phyloP scores from a whole-genome alignment of 148 eudicot genomes.

The Chenopodium formosanum region DNA sequence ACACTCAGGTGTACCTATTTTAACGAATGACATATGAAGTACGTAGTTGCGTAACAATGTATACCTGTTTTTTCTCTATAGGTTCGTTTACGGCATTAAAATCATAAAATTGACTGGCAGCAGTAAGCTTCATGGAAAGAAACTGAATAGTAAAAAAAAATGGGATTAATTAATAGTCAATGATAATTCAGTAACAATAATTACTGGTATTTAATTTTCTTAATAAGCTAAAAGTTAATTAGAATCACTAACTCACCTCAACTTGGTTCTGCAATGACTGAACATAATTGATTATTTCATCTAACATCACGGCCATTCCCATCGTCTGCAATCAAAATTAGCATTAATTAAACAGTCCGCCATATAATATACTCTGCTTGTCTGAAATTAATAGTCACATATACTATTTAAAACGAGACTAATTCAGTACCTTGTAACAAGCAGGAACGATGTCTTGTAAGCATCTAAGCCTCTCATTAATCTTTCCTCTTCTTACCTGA shows the following conservation, averaged over 20 bases:
- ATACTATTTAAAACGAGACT: too few relatives aligned
- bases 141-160: constrained; percentile 41
- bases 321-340: constrained; percentile 49
- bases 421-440: constrained; percentile 59
- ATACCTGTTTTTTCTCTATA: constrained; percentile 46
- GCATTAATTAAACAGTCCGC: constrained; percentile 10
- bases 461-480: constrained; percentile 70
- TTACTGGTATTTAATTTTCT: neutral
- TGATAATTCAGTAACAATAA: neutral
- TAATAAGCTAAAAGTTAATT: neutral
- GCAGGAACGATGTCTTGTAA: constrained; percentile 91
- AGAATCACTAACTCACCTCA: constrained; percentile 44
- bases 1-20: too few relatives aligned
- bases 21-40: too few relatives aligned
- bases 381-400: neutral
- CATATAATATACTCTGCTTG: too few relatives aligned
- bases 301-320: constrained; percentile 93
- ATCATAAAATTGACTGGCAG: constrained; percentile 59
- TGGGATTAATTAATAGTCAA: neutral
- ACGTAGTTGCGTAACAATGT: neutral
- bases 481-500: constrained; percentile 89
- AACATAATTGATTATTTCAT: constrained; percentile 86
- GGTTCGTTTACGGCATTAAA: constrained; percentile 48
- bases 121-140: constrained; percentile 75
- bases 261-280: constrained; percentile 89